These are phyloP conservation scores for Ploettnerulaceae sp. DNA, from an alignment of 2,329 filamentous ascomycete genomes.

Conservation along the genomic window DNA sequence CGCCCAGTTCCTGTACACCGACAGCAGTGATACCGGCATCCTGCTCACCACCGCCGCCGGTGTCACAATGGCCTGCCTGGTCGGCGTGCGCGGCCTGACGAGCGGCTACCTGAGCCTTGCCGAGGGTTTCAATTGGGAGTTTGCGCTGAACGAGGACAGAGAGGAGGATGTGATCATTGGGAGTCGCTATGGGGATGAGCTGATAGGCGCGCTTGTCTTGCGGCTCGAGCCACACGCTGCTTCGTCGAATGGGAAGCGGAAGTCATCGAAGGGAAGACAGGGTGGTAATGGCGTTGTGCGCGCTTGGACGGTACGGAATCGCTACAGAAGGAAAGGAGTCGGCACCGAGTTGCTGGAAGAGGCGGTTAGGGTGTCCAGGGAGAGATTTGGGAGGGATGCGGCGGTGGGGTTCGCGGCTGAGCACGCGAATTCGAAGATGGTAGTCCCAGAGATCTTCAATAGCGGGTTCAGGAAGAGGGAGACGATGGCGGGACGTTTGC, in stretches of 20 bases:
- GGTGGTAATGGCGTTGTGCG: slow-evolving; percentile 66
- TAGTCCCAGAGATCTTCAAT: slow-evolving; percentile 62
- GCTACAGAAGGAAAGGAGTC: slow-evolving; percentile 66
- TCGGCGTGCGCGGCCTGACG: slow-evolving; percentile 55
- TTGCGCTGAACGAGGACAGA: slow-evolving; percentile 25
- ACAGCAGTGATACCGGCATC: slow-evolving; percentile 47
- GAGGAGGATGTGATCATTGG: slow-evolving; percentile 57
- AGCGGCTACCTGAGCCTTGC: slow-evolving; percentile 46
- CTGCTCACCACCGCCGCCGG: slow-evolving; percentile 55
- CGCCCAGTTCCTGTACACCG: slow-evolving; percentile 40
- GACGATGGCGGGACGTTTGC: slow-evolving; percentile 48
- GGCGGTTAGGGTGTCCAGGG: slow-evolving; percentile 62
- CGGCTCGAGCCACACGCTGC: slow-evolving; percentile 48
- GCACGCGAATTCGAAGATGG: slow-evolving; percentile 67
- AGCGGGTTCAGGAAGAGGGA: slow-evolving; percentile 55
- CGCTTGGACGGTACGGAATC: slow-evolving; percentile 73
- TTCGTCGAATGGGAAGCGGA: slow-evolving; percentile 19
- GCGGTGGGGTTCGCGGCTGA: slow-evolving; percentile 68
- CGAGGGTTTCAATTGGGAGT: slow-evolving; percentile 29
- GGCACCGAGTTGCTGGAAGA: slow-evolving; percentile 69
- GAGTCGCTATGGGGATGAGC: slow-evolving; percentile 59
- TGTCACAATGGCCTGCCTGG: slow-evolving; percentile 58
- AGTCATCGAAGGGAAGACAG: slow-evolving; percentile 27
- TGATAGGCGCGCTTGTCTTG: slow-evolving; percentile 68
- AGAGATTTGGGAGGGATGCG: slow-evolving; percentile 62